Percentiles rank a stretch among this genome's conserved stretches.
Conservation (phyloP, 345 rosid genomes). For the Camelina hispida region DNA sequence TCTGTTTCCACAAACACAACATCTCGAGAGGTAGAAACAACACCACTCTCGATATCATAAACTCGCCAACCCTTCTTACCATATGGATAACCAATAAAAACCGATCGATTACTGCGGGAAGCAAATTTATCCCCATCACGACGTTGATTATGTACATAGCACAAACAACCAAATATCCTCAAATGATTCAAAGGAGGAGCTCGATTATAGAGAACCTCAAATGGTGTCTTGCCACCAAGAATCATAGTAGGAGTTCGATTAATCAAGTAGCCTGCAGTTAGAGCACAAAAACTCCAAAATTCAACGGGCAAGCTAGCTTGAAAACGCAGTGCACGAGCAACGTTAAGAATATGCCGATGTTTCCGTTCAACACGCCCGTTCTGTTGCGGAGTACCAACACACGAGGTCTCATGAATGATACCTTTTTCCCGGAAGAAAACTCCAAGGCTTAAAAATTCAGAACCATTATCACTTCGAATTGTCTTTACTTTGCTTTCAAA, state of each 20-base stretch:
- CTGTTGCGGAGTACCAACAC: not conserved
- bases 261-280: not conserved
- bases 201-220: not conserved
- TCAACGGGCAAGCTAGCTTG: not conserved
- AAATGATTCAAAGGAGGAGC: not conserved
- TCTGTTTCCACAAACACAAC: not conserved
- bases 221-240: not conserved
- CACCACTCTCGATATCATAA: too few relatives aligned
- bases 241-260: not conserved
- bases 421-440: not conserved
- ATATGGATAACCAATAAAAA: not conserved
- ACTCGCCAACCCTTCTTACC: not conserved
- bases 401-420: not conserved
- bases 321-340: not conserved
- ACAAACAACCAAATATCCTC: rapidly evolving
- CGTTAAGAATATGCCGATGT: not conserved
- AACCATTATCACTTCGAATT: not conserved
- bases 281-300: not conserved
- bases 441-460: not conserved
- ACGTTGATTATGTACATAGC: too few relatives aligned
- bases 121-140: too few relatives aligned
- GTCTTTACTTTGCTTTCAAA: not conserved
- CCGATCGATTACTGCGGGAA: rapidly evolving
- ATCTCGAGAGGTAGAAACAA: not conserved
- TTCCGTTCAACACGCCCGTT: not conserved